These are phyloP conservation scores for Ophiostoma sp. DNA, from an alignment of 2,329 filamentous ascomycete species.

Conservation along the genomic window DNA sequence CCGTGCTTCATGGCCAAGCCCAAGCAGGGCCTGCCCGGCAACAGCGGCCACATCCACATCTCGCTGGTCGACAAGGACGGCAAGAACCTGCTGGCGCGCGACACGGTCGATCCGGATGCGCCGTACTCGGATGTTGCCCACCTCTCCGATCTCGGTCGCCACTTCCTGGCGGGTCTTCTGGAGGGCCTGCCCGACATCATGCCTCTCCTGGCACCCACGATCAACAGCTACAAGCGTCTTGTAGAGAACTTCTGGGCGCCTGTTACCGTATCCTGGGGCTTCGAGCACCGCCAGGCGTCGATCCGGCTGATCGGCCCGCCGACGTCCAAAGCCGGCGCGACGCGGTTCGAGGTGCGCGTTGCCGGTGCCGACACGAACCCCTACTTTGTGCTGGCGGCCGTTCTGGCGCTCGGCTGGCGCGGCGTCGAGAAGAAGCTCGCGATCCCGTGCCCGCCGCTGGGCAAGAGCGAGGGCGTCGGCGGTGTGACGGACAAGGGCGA, in stretches of 20 bases:
- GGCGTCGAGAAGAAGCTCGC: slow-evolving; percentile 89
- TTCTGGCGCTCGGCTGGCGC: slow-evolving; percentile 82
- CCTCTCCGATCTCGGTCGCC: slow-evolving; percentile 80
- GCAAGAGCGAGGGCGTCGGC: slow-evolving; percentile 78
- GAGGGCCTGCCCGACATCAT: slow-evolving; percentile 90
- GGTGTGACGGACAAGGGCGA: slow-evolving; percentile 64
- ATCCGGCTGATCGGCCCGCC: slow-evolving; percentile 87
- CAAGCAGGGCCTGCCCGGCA: slow-evolving; percentile 81
- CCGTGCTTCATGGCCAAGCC: slow-evolving; percentile 99
- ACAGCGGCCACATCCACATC: slow-evolving; percentile 93
- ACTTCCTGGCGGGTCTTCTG: slow-evolving; percentile 88
- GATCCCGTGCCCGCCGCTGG: slow-evolving; percentile 74
- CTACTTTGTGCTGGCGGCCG: slow-evolving; percentile 77
- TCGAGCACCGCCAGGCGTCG: slow-evolving; percentile 89
- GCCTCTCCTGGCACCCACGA: slow-evolving; percentile 87
- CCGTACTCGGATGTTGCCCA: slow-evolving; percentile 69
- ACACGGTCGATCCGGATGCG: slow-evolving; percentile 63
- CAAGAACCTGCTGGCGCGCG: slow-evolving; percentile 77
- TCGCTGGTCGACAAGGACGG: slow-evolving; percentile 80
- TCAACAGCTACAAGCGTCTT: slow-evolving; percentile 96
- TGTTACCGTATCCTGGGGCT: slow-evolving; percentile 93
- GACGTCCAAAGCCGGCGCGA: slow-evolving; percentile 75
- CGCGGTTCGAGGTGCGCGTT: slow-evolving; percentile 86
- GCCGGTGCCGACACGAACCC: slow-evolving; percentile 93
- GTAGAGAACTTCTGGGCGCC: slow-evolving; percentile 99